phyloP scores from a whole-genome alignment of 2,329 filamentous ascomycete species.

The Phaeoacremonium minimum region DNA sequence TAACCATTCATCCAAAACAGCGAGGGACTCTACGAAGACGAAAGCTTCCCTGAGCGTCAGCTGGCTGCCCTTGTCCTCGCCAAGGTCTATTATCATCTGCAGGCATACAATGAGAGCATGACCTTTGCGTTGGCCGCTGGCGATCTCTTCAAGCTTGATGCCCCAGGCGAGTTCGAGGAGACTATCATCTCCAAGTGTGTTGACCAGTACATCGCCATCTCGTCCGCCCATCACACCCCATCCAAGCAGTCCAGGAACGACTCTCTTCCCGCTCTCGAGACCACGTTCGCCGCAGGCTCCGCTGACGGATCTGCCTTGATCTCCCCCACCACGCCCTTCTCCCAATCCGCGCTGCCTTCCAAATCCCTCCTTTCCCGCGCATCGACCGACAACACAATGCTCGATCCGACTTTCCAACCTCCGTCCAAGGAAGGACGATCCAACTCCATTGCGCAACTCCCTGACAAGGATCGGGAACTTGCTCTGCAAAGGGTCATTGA shows the following conservation, averaged over 20 bases:
- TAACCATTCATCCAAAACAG: conserved; percentile 39
- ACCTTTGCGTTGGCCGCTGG: conserved; percentile 92
- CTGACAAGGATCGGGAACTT: conserved; percentile 67
- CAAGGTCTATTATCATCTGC: conserved; percentile 98
- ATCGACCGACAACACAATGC: conserved; percentile 59
- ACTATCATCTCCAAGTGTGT: conserved; percentile 98
- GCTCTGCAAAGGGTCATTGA: conserved; percentile 82
- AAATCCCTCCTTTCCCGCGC: conserved; percentile 91
- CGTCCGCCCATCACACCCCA: conserved; percentile 44
- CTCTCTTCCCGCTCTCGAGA: conserved; percentile 67
- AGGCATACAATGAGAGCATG: conserved; percentile 99
- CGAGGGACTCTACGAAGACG: conserved; percentile 96
- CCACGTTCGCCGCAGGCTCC: conserved; percentile 67
- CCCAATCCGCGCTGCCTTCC: conserved; percentile 85
- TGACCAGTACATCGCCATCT: conserved; percentile 89
- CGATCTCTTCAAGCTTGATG: conserved; percentile 89
- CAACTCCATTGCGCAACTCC: conserved; percentile 60
- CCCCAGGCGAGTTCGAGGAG: conserved; percentile 92
- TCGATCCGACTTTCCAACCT: conserved; percentile 55
- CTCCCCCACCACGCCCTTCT: conserved; percentile 92
- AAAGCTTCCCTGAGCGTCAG: conserved; percentile 87
- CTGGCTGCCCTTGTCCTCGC: conserved; percentile 91
- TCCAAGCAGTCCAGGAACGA: conserved; percentile 35
- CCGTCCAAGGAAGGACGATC: conserved; percentile 48
- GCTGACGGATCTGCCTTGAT: conserved; percentile 68